Evolutionary conservation across 306 rosid species (phyloP).

Genomic region (Urtica urens): DNA sequence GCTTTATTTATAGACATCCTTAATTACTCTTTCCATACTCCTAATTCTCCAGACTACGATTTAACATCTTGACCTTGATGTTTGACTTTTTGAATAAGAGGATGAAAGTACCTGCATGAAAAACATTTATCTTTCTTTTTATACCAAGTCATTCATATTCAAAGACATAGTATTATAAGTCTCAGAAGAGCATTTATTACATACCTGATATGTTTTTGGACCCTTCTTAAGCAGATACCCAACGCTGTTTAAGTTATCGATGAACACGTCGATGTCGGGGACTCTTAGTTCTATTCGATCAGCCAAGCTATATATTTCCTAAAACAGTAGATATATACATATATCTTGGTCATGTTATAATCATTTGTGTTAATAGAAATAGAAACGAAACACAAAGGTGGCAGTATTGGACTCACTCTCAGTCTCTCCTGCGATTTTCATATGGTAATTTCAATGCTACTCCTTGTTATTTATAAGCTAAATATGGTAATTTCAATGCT

Average conservation of each 20-base stretch:
- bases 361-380: too few species aligned
- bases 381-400: too few species aligned
- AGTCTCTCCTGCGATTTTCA: too few species aligned
- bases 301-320: constrained; percentile 90
- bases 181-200: not conserved
- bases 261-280: constrained; percentile 75
- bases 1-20: too few species aligned
- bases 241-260: constrained; percentile 67
- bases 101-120: constrained; percentile 62
- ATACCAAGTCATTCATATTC: too few species aligned
- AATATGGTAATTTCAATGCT: too few species aligned
- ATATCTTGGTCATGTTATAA: not conserved
- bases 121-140: not conserved
- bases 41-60: too few species aligned
- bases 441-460: too few species aligned
- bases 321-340: constrained; percentile 14
- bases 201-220: constrained; percentile 81
- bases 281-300: constrained; percentile 70
- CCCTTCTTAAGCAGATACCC: constrained; percentile 89
- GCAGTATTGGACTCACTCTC: too few species aligned
- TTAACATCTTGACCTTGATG: constrained; percentile 41
- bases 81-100: constrained; percentile 45
- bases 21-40: too few species aligned
- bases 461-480: too few species aligned
- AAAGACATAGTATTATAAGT: not conserved